Evolutionary conservation across 2,329 filamentous ascomycete species (phyloP).

Genomic region (Aspergillus fijiensis): DNA sequence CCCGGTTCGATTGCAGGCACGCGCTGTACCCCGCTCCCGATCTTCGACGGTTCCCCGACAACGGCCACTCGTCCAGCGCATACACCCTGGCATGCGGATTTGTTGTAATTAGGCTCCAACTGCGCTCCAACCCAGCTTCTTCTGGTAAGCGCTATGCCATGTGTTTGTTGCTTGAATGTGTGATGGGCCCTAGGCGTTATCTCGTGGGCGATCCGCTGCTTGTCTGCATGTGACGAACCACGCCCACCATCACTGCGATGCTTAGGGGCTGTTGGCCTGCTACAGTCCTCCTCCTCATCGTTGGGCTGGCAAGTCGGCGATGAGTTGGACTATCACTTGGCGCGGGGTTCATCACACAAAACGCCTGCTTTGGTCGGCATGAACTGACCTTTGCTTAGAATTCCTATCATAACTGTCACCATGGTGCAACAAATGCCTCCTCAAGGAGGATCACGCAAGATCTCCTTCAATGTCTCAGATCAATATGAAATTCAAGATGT

Average conservation of each 20-base stretch:
- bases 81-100: slow-evolving; percentile 9
- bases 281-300: neutral
- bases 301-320: neutral
- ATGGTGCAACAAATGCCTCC: slow-evolving; percentile 48
- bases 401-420: slow-evolving; percentile 6
- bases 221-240: slow-evolving; percentile 4
- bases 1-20: slow-evolving; percentile 12
- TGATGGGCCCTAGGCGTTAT: slow-evolving; percentile 1
- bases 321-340: slow-evolving; percentile 2
- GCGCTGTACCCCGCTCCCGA: slow-evolving; percentile 20
- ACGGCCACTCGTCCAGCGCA: slow-evolving; percentile 1
- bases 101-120: slow-evolving; percentile 1
- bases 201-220: slow-evolving; percentile 1
- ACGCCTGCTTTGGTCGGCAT: neutral
- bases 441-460: slow-evolving; percentile 73
- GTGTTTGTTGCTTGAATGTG: slow-evolving; percentile 4
- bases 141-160: slow-evolving; percentile 15
- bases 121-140: neutral
- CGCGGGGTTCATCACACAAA: neutral
- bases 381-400: slow-evolving; percentile 14
- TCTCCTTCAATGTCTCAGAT: slow-evolving; percentile 99
- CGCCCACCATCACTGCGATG: neutral
- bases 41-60: slow-evolving; percentile 8
- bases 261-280: neutral
- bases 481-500: slow-evolving; percentile 99